Conservation (phyloP, 768 basidiomycete species). For the Udeniomyces megalosporus region DNA sequence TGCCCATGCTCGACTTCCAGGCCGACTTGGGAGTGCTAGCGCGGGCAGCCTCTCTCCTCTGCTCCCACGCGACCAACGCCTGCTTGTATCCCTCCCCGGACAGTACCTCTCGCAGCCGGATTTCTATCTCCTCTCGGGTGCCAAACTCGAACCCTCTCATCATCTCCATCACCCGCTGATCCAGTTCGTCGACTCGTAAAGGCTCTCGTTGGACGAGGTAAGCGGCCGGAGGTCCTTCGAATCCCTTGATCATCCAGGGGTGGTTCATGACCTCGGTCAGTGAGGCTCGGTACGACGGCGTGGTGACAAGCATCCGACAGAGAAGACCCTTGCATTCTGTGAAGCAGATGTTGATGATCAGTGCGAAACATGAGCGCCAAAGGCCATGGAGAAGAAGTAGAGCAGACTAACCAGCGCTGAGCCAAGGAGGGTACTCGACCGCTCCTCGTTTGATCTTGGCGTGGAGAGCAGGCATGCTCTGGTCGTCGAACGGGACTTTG, state of each 20-base stretch:
- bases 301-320: slow-evolving; percentile 90
- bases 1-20: not conserved
- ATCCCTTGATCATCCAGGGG: slow-evolving; percentile 86
- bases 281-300: slow-evolving; percentile 65
- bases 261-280: slow-evolving; percentile 72
- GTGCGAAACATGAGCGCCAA: too few relatives aligned
- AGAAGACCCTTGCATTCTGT: slow-evolving; percentile 87
- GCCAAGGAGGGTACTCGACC: slow-evolving; percentile 94
- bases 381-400: too few relatives aligned
- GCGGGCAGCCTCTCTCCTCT: slow-evolving; percentile 25
- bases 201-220: slow-evolving; percentile 83
- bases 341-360: too few relatives aligned
- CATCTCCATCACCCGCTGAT: slow-evolving; percentile 63
- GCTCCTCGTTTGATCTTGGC: slow-evolving; percentile 97
- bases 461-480: slow-evolving; percentile 96
- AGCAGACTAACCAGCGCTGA: slow-evolving; percentile 58
- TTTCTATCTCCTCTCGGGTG: slow-evolving; percentile 66
- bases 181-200: slow-evolving; percentile 71
- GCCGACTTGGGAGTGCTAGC: not conserved
- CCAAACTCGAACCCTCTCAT: slow-evolving; percentile 99
- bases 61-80: slow-evolving; percentile 63
- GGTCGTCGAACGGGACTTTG: slow-evolving; percentile 97
- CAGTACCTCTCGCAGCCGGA: slow-evolving; percentile 52
- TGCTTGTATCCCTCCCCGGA: slow-evolving; percentile 60
- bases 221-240: slow-evolving; percentile 56